A percentile compares a stretch with the other conserved stretches of the same genome.
These are phyloP conservation scores for Citrus maxima DNA, from an alignment of 345 rosid genomes.

Conservation along the genomic window DNA sequence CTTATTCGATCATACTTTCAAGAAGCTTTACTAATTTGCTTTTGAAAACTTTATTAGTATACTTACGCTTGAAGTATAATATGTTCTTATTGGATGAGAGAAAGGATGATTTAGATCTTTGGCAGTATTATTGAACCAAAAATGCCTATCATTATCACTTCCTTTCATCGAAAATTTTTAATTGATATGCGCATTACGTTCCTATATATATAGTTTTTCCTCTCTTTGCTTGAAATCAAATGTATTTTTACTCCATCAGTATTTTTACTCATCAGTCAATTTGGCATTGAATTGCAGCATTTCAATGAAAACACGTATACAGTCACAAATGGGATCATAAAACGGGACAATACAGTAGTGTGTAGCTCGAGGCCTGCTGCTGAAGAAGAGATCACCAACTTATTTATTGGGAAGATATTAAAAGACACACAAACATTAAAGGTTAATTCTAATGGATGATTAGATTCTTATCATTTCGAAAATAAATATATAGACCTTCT, in stretches of 20 bases:
- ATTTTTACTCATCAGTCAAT: background rate
- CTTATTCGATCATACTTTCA: constrained; percentile 12
- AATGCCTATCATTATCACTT: constrained; percentile 6
- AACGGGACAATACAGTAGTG: background rate
- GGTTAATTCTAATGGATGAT: no score
- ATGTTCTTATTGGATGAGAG: background rate
- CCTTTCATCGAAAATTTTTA: background rate
- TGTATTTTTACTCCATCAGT: background rate
- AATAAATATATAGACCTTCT: no score
- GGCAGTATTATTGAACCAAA: background rate
- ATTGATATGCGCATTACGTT: background rate
- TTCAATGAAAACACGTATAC: background rate
- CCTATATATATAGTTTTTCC: background rate
- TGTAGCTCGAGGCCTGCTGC: no score
- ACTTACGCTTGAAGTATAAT: background rate
- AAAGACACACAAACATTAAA: no score
- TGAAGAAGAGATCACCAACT: no score
- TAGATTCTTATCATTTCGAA: no score
- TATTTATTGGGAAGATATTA: no score
- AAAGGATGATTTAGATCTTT: background rate
- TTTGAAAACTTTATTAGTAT: constrained; percentile 5
- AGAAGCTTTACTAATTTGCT: constrained; percentile 1
- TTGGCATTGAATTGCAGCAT: background rate
- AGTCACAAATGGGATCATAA: background rate
- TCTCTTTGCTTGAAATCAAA: background rate